Evolutionary conservation across 2,329 filamentous ascomycete genomes (phyloP).

Genomic region (Colletotrichum magnum): DNA sequence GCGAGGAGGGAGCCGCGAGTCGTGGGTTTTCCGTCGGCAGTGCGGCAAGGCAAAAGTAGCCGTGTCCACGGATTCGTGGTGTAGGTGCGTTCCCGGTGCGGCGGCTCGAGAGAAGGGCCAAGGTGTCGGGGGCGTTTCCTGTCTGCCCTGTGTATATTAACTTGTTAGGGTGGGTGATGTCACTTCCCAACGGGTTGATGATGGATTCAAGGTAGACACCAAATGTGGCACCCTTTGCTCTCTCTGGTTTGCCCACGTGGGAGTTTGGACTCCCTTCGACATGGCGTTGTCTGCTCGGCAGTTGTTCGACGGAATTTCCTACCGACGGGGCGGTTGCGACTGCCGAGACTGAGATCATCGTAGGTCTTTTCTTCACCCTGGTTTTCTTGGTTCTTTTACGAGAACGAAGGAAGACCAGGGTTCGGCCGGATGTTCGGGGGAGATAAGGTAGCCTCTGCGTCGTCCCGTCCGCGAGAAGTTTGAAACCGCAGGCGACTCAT

Average conservation of each 20-base stretch:
- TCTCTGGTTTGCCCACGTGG: too few species aligned
- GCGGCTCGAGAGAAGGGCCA: background rate
- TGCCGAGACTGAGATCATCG: too few species aligned
- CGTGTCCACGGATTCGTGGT: background rate
- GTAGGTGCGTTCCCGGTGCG: background rate
- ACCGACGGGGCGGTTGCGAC: too few species aligned
- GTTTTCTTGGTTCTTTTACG: background rate
- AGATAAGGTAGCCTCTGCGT: background rate
- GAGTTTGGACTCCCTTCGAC: too few species aligned
- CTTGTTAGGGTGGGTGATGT: too few species aligned
- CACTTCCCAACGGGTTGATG: too few species aligned
- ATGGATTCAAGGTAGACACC: too few species aligned
- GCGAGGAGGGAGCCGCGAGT: background rate
- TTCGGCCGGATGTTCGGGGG: too few species aligned
- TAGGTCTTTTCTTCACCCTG: too few species aligned
- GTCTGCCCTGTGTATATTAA: background rate
- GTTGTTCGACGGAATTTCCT: too few species aligned
- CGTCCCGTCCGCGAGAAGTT: background rate
- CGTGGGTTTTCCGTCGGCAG: background rate
- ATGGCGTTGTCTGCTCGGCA: too few species aligned
- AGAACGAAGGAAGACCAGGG: background rate
- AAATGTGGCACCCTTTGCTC: too few species aligned
- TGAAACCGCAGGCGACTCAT: background rate
- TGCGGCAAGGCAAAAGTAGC: background rate
- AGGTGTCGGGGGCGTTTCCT: background rate